Conservation (phyloP, 108 stramenopile species). For the Discostella stelligeroides region DNA sequence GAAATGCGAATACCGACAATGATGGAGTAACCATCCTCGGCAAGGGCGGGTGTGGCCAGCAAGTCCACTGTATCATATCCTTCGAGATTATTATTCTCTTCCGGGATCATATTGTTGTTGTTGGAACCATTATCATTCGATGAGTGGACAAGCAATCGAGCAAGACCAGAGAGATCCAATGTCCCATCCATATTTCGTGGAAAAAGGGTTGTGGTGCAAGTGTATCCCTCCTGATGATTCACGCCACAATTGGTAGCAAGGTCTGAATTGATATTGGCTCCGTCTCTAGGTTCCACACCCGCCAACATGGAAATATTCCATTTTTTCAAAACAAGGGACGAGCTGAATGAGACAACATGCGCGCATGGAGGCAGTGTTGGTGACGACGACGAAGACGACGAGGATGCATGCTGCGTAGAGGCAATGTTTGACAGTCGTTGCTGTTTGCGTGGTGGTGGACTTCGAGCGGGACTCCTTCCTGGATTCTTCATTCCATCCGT, state of each 20-base stretch:
- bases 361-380: neutral
- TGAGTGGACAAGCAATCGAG: neutral
- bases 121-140: neutral
- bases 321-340: slow-evolving; percentile 1
- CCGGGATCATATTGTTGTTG: neutral
- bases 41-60: slow-evolving; percentile 6
- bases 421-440: neutral
- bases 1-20: slow-evolving; percentile 20
- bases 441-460: neutral
- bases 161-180: slow-evolving; percentile 8
- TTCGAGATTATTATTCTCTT: neutral
- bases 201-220: neutral
- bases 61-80: slow-evolving; percentile 24
- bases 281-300: neutral
- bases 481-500: neutral
- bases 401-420: too few species aligned
- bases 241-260: too few species aligned
- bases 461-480: slow-evolving; percentile 2
- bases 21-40: slow-evolving; percentile 3
- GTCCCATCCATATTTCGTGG: slow-evolving; percentile 7
- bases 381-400: neutral
- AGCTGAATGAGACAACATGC: slow-evolving; percentile 6
- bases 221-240: neutral
- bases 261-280: neutral
- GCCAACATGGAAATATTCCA: slow-evolving; percentile 16